Percentiles rank a stretch among this genome's conserved stretches.
These are phyloP conservation scores for Leptosphaerulina australis DNA, from an alignment of 2,329 filamentous ascomycete species.

Conservation along the genomic window DNA sequence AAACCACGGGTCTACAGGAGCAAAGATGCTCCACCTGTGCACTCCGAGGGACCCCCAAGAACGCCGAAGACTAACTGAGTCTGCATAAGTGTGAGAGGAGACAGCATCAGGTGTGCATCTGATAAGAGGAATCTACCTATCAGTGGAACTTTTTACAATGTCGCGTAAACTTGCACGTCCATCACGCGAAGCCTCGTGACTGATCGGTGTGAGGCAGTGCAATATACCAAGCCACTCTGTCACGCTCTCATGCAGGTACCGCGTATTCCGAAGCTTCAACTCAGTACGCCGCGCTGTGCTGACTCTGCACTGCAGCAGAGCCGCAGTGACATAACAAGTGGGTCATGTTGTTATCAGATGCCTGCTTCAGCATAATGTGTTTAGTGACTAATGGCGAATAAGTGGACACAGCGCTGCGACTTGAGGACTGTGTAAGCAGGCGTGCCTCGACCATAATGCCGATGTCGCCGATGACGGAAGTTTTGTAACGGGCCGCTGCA, in stretches of 20 bases:
- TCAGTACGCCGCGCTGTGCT: not conserved
- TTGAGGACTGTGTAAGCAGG: slow-evolving; percentile 29
- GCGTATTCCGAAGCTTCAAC: not conserved
- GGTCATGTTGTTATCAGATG: slow-evolving; percentile 12
- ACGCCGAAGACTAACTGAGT: not conserved
- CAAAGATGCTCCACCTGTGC: slow-evolving; percentile 7
- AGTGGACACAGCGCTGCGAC: slow-evolving; percentile 19
- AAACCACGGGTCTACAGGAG: slow-evolving; percentile 1
- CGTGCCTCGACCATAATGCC: slow-evolving; percentile 31
- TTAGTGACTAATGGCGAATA: slow-evolving; percentile 11
- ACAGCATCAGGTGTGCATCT: slow-evolving; percentile 10
- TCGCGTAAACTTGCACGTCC: slow-evolving; percentile 17
- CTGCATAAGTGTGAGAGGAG: slow-evolving; percentile 2
- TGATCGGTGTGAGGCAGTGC: slow-evolving; percentile 9
- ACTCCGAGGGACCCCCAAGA: not conserved
- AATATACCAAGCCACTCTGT: not conserved
- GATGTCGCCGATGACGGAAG: slow-evolving; percentile 27
- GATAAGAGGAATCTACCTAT: not conserved
- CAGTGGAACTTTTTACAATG: not conserved
- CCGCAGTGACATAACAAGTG: slow-evolving; percentile 7
- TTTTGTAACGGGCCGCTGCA: slow-evolving; percentile 23
- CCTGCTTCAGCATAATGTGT: not conserved
- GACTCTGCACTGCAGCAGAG: slow-evolving; percentile 9
- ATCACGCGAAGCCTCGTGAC: slow-evolving; percentile 15
- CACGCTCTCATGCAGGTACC: slow-evolving; percentile 14